A percentile compares a stretch with the other conserved stretches of the same genome.
phyloP scores from a whole-genome alignment of 305 asterid species.

The Stenogyne calaminthoides region DNA sequence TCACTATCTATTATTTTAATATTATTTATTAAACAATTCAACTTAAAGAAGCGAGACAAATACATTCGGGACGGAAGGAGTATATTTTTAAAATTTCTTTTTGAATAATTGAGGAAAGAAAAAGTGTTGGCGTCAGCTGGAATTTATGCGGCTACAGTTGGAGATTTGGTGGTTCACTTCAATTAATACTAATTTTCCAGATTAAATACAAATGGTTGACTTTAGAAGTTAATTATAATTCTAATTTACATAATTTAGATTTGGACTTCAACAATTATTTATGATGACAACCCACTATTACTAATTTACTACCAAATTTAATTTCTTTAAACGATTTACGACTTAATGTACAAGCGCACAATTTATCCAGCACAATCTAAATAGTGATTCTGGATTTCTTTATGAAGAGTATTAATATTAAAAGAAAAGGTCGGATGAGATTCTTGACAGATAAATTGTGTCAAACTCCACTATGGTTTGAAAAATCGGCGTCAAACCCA shows the following conservation, averaged over 20 bases:
- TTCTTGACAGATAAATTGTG: too few relatives aligned
- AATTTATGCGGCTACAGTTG: background rate
- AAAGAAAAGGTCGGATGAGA: background rate
- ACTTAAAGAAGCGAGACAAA: too few relatives aligned
- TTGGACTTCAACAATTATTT: background rate
- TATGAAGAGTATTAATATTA: too few relatives aligned
- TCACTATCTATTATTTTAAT: too few relatives aligned
- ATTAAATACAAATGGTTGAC: conserved; percentile 1
- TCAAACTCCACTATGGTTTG: too few relatives aligned
- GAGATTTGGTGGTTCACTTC: background rate
- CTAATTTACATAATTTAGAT: background rate
- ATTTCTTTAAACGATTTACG: background rate
- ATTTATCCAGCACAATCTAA: background rate
- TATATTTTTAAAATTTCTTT: background rate
- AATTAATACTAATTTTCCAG: background rate
- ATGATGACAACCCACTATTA: background rate
- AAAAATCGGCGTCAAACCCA: too few relatives aligned
- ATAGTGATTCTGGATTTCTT: background rate
- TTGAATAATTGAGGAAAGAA: background rate
- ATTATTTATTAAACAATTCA: too few relatives aligned
- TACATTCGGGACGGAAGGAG: too few relatives aligned
- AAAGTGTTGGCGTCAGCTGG: background rate
- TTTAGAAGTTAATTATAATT: background rate
- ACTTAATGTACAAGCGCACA: background rate
- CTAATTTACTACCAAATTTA: background rate